phyloP scores from a whole-genome alignment of 441 rosid species.

The Hura crepitans region DNA sequence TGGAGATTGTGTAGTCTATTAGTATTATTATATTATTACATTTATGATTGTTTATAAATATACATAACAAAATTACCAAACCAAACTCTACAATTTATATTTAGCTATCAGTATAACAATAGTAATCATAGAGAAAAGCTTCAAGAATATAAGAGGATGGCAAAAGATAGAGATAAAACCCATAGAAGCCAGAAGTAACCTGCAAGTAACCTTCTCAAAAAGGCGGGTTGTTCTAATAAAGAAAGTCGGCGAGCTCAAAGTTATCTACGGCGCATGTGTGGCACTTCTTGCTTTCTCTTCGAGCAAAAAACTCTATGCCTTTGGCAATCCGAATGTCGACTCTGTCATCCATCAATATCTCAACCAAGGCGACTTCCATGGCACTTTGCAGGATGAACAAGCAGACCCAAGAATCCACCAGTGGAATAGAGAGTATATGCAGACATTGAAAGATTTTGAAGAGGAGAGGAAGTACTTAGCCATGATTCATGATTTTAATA shows the following conservation, averaged over 20 bases:
- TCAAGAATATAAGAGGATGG: constrained; percentile 35
- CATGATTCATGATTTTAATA: constrained; percentile 22
- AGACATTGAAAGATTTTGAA: constrained; percentile 29
- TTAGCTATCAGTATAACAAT: neutral
- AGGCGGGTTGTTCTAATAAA: constrained; percentile 37
- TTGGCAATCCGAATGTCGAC: constrained; percentile 38
- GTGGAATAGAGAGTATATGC: constrained; percentile 27
- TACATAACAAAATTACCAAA: no score
- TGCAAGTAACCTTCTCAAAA: constrained; percentile 47
- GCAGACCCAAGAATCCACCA: constrained; percentile 16
- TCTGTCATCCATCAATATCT: constrained; percentile 27
- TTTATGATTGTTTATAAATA: no score
- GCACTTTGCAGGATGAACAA: neutral
- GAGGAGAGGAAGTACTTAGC: constrained; percentile 30
- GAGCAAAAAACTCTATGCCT: constrained; percentile 31
- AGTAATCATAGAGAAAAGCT: neutral
- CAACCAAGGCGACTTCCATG: neutral
- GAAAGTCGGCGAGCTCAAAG: constrained; percentile 44
- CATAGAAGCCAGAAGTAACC: constrained; percentile 28
- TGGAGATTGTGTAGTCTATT: no score
- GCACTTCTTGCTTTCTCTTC: constrained; percentile 42
- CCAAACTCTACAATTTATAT: no score
- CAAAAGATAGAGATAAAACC: constrained; percentile 37
- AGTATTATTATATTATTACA: no score
- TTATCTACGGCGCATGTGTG: constrained; percentile 37